Evolutionary conservation across 306 rosid species (phyloP), one percentile per base, ranked within the genome.

Genomic region (Carpinus fangiana): DNA sequence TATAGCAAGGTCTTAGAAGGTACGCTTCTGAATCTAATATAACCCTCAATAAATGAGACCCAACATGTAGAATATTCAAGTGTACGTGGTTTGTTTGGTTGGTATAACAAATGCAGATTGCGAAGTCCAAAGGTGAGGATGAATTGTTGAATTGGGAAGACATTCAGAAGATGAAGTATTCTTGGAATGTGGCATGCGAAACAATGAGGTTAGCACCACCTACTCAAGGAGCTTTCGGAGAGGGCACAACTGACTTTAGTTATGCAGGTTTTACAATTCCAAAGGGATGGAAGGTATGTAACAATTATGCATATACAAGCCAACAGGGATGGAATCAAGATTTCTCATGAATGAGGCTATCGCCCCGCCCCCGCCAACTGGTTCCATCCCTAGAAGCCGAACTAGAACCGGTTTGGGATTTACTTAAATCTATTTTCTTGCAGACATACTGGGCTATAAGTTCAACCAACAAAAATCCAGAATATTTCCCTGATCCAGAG

Each of bases 151-250:
- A 48, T 17, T 81, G 73, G 84, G 59, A 17, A 3, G 84, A 81
- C 56, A 34, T 75, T n/a, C 76, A 81, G 2, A 81, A 81, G 52
- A 81, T 81, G 84, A 81, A 70, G 47, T 81, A 81, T 21, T 48
- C 80, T 21, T 75, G 84, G 84, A 70, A 54, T 9, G 84, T 81
- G 23, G 76, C 26, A 0, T 41, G 73, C 47, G 80, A 81, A 61
- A 60, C 72, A 4, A 4, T 81, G 73, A 59, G 84, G 20, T 51
- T 75, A 64, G 12, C 59, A 31, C 80, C 84, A 5, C 83, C 79
- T 2, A 5, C 7, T 23, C 70, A 16, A 6, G 79, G 75, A 5
- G 51, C 70, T 3, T 80, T 80, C 31, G 54, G 75, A 21, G 83
- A 66, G 52, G 83, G 59, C 38, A 66, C 38, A 2, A 2, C 48